These are phyloP conservation scores for Fusarium cicatricum DNA, from an alignment of 2,329 filamentous ascomycete genomes.

Conservation along the genomic window DNA sequence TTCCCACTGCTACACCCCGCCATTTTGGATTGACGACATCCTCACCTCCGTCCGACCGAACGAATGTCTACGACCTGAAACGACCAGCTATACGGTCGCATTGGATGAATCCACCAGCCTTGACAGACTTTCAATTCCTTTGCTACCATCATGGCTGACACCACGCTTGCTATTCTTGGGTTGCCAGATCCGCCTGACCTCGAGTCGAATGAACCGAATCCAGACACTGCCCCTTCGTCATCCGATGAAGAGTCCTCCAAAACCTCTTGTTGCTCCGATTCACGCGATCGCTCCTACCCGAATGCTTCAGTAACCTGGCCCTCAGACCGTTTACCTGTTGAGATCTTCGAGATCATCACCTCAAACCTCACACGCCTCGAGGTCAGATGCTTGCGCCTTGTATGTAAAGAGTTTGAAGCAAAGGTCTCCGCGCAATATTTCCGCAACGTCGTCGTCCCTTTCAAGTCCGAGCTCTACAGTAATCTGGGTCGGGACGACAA, in stretches of 20 bases:
- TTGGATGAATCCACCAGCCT: neutral
- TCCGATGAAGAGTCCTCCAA: conserved; percentile 23
- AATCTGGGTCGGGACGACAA: conserved; percentile 36
- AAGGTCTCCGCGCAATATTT: conserved; percentile 68
- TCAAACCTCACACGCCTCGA: conserved; percentile 63
- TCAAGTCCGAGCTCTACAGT: conserved; percentile 69
- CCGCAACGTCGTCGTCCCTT: conserved; percentile 70
- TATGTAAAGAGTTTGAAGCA: conserved; percentile 64
- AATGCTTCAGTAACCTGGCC: conserved; percentile 43
- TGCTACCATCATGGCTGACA: neutral
- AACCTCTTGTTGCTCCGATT: conserved; percentile 8
- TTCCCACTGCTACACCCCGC: conserved; percentile 20
- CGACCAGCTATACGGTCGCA: conserved; percentile 2
- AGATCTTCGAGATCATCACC: conserved; percentile 68
- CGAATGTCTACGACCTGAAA: conserved; percentile 12
- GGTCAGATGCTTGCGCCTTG: conserved; percentile 67
- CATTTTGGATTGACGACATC: conserved; percentile 19
- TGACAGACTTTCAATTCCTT: neutral
- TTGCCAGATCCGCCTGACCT: neutral
- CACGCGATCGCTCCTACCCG: conserved; percentile 3
- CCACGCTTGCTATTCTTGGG: neutral
- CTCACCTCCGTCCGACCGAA: conserved; percentile 25
- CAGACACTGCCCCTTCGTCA: conserved; percentile 30
- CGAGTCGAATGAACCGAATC: conserved; percentile 14
- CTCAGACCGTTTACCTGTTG: conserved; percentile 59